Conservation (phyloP, 331 rosid genomes). For the Cydonia oblonga region DNA sequence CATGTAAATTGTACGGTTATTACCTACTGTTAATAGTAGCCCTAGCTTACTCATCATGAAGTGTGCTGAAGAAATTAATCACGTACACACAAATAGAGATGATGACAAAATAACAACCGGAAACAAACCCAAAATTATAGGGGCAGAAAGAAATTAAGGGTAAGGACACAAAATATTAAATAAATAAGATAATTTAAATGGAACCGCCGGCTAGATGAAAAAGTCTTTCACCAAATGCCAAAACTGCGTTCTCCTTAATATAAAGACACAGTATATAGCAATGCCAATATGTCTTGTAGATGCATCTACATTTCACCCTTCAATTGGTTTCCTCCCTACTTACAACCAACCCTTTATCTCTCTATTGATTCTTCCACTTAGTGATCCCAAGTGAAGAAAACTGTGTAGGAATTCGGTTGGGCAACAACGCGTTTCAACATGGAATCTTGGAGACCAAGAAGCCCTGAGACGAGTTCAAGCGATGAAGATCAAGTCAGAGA, state of each 20-base stretch:
- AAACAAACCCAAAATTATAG: background rate
- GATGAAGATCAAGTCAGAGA: slow-evolving; percentile 22
- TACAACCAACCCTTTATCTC: background rate
- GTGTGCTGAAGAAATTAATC: background rate
- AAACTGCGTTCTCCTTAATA: background rate
- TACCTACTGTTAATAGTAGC: background rate
- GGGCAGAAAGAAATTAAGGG: background rate
- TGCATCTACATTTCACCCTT: background rate
- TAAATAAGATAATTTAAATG: background rate
- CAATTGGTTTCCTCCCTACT: background rate
- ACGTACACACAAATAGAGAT: background rate
- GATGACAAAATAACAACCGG: background rate
- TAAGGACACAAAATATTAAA: background rate
- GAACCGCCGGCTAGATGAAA: slow-evolving; percentile 11
- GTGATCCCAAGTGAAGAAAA: background rate
- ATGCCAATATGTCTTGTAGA: background rate
- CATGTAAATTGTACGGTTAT: too few species aligned
- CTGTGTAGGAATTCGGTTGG: background rate
- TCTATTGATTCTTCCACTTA: background rate
- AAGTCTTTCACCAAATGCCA: slow-evolving; percentile 2
- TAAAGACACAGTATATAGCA: background rate
- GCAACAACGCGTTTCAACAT: background rate
- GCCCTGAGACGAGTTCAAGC: slow-evolving; percentile 19
- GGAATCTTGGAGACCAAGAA: slow-evolving; percentile 27
- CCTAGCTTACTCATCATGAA: background rate